Conservation (phyloP, 805 yeast species). For the Debaryomyces castellii region DNA sequence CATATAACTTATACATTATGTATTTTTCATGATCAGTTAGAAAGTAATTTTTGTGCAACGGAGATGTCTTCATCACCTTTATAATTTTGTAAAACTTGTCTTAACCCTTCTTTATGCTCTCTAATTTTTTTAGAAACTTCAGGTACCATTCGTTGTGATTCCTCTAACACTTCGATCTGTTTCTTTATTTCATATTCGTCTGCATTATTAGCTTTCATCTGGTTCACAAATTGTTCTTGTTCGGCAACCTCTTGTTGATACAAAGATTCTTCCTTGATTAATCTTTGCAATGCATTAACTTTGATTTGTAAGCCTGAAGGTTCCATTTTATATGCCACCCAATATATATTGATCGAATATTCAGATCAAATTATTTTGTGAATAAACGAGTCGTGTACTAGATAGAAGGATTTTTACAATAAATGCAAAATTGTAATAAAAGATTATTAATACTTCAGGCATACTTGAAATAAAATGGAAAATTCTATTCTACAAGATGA, state of each 20-base stretch:
- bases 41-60: slow-evolving; percentile 23
- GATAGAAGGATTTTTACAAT: not conserved
- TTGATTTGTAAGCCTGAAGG: slow-evolving; percentile 74
- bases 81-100: slow-evolving; percentile 35
- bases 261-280: slow-evolving; percentile 63
- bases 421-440: not conserved
- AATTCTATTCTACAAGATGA: slow-evolving; percentile 1
- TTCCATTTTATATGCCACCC: slow-evolving; percentile 44
- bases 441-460: not conserved
- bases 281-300: slow-evolving; percentile 63
- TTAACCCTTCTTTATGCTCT: slow-evolving; percentile 25
- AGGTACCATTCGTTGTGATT: slow-evolving; percentile 38
- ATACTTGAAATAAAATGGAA: not conserved
- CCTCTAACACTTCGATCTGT: slow-evolving; percentile 36
- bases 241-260: slow-evolving; percentile 61
- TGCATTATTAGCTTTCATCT: slow-evolving; percentile 44
- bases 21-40: not conserved
- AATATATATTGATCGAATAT: not conserved
- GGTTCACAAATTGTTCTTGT: slow-evolving; percentile 48
- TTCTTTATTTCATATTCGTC: slow-evolving; percentile 69
- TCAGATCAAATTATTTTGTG: not conserved
- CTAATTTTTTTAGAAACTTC: slow-evolving; percentile 21
- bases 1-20: not conserved
- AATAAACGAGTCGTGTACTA: not conserved
- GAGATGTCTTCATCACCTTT: slow-evolving; percentile 33